These are phyloP conservation scores for Colletotrichum tabaci DNA, from an alignment of 2,329 filamentous ascomycete genomes.

Conservation along the genomic window DNA sequence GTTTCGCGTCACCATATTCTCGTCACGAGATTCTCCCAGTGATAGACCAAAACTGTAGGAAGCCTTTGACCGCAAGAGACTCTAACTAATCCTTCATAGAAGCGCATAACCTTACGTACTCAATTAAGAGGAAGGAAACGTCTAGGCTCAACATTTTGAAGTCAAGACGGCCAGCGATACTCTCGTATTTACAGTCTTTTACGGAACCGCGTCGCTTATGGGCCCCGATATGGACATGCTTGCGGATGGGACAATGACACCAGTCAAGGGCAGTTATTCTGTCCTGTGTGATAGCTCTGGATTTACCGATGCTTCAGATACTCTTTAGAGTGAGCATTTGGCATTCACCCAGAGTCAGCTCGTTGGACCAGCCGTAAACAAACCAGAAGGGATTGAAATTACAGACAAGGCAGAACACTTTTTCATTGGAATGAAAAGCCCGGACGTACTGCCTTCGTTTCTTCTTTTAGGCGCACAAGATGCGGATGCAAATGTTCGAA, in stretches of 20 bases:
- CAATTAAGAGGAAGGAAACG: not conserved
- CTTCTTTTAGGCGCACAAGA: not conserved
- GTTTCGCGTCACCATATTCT: too few relatives aligned
- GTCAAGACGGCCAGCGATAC: too few relatives aligned
- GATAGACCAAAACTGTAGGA: too few relatives aligned
- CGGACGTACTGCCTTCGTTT: not conserved
- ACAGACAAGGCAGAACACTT: not conserved
- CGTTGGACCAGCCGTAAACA: not conserved
- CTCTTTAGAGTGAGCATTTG: slow-evolving; percentile 12
- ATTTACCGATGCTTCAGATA: not conserved
- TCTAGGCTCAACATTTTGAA: too few relatives aligned
- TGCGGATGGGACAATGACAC: not conserved
- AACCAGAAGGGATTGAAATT: not conserved
- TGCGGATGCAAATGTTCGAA: not conserved
- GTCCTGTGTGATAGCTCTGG: not conserved
- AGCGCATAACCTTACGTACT: not conserved
- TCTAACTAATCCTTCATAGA: too few relatives aligned
- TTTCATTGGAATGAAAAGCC: not conserved
- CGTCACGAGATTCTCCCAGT: too few relatives aligned
- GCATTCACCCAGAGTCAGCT: not conserved
- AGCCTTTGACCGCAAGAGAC: too few relatives aligned
- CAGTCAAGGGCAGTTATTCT: not conserved
- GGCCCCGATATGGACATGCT: not conserved
- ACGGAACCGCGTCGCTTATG: not conserved
- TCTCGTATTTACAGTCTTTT: too few relatives aligned